A percentile compares a stretch with the other conserved stretches of the same genome.
Evolutionary conservation across 2,329 filamentous ascomycete species (phyloP).

Genomic region (Aureobasidium lini): DNA sequence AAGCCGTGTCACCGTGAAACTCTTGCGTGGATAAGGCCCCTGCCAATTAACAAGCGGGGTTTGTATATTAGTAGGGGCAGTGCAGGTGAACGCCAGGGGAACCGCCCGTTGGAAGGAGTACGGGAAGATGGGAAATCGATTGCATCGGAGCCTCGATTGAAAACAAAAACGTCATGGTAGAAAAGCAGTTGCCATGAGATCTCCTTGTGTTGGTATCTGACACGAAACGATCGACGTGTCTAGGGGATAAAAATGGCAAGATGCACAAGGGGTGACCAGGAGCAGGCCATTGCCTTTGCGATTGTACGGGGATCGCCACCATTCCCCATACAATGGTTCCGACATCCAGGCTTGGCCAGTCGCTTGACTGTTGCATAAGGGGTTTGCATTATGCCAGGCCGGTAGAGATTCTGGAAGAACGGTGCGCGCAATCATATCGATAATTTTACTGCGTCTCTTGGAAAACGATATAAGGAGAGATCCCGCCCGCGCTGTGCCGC

Average conservation of each 20-base stretch:
- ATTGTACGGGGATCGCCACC: slow-evolving; percentile 1
- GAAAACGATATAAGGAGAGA: neutral
- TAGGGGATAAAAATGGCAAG: slow-evolving; percentile 6
- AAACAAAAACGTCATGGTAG: neutral
- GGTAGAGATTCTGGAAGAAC: slow-evolving; percentile 11
- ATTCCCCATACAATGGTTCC: neutral
- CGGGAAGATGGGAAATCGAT: neutral
- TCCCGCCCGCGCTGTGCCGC: neutral
- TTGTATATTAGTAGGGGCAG: neutral
- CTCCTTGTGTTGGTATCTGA: neutral
- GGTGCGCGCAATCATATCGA: slow-evolving; percentile 1
- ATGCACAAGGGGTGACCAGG: slow-evolving; percentile 7
- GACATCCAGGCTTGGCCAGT: slow-evolving; percentile 1
- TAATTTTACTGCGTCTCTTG: neutral
- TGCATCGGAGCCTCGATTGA: neutral
- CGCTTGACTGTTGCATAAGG: slow-evolving; percentile 10
- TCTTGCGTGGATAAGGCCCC: neutral
- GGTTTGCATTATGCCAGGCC: neutral
- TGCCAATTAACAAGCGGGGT: neutral
- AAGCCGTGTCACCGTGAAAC: slow-evolving; percentile 5
- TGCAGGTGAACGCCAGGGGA: slow-evolving; percentile 8
- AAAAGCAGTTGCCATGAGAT: neutral
- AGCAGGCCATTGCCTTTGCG: slow-evolving; percentile 5
- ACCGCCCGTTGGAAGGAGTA: neutral
- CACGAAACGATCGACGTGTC: slow-evolving; percentile 9